Conservation (phyloP, 495 filamentous ascomycete species). For the Tuber aestivum region DNA sequence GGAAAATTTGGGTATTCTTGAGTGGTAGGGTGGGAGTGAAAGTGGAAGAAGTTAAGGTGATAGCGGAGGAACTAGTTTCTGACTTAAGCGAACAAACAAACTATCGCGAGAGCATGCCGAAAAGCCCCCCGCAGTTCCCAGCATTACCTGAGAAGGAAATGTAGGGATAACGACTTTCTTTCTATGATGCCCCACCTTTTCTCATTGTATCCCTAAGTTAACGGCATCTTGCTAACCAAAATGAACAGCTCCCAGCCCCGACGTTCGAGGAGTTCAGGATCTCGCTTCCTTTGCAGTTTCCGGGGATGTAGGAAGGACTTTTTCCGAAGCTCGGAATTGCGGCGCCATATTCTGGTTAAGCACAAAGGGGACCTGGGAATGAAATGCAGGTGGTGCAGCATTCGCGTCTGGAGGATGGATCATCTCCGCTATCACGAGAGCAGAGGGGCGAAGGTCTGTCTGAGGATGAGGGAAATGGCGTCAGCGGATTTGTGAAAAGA, state of each 20-base stretch:
- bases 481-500: background rate
- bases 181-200: background rate
- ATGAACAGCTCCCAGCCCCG: background rate
- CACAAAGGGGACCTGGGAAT: background rate
- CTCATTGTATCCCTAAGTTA: background rate
- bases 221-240: background rate
- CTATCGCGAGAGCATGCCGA: no score
- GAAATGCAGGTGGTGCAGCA: background rate
- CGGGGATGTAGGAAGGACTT: background rate
- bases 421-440: background rate
- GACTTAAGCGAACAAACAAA: no score
- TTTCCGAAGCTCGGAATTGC: background rate
- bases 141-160: no score
- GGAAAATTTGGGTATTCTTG: conserved; percentile 50
- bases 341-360: background rate
- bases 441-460: background rate
- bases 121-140: no score
- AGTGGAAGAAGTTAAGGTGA: background rate
- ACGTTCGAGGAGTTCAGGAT: background rate
- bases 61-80: conserved; percentile 3
- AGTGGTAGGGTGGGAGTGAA: conserved; percentile 7
- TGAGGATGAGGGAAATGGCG: background rate
- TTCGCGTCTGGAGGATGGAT: background rate
- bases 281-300: background rate
- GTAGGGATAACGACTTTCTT: background rate